Conservation (phyloP, 108 stramenopile genomes). For the Schizochytrium sp. region DNA sequence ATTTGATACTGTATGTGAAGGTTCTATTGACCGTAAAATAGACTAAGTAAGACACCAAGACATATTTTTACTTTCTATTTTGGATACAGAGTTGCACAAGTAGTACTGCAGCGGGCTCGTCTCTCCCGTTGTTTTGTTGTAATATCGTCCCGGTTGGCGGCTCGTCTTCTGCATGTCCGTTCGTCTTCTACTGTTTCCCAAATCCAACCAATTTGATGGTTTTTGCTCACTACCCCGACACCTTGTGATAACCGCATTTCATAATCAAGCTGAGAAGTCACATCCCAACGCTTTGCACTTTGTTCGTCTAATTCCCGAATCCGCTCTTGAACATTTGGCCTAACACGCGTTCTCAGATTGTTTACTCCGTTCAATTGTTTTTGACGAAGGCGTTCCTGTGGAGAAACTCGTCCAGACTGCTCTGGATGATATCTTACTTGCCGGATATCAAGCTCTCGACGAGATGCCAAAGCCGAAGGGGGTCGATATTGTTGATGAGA, state of each 20-base stretch:
- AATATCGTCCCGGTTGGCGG: background rate
- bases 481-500: no score
- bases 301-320: background rate
- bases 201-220: slow-evolving; percentile 39
- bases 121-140: background rate
- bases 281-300: slow-evolving; percentile 1
- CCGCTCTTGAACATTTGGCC: slow-evolving; percentile 1
- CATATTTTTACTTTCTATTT: background rate
- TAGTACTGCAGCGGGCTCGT: slow-evolving; percentile 49
- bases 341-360: background rate
- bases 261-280: slow-evolving; percentile 35
- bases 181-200: slow-evolving; percentile 11
- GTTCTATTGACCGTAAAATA: background rate
- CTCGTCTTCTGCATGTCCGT: background rate
- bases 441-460: background rate
- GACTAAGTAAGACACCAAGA: background rate
- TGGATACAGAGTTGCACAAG: slow-evolving; percentile 36
- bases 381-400: background rate
- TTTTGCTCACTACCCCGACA: background rate
- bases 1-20: slow-evolving; percentile 3
- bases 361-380: slow-evolving; percentile 16
- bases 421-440: background rate
- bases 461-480: background rate
- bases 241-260: slow-evolving; percentile 4
- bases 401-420: background rate